Base-by-base conservation (phyloP, 1,284 basidiomycete genomes). In the Ganoderma boninense region DNA sequence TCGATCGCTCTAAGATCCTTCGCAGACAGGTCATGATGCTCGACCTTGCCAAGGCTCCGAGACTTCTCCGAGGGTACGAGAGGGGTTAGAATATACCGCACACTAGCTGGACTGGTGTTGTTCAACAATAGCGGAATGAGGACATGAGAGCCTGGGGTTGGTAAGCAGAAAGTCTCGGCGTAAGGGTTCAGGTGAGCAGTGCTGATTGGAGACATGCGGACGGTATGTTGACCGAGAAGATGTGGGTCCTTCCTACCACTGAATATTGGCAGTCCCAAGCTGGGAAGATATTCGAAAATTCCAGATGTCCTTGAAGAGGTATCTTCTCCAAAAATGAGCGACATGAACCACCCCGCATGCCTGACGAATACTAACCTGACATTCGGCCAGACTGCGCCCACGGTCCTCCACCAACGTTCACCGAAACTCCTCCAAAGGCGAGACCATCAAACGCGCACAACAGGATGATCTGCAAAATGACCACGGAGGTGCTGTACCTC, bases 201-300 rank as follows among this genome's bases (percentile, higher is more conserved):
- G 78, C 94, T 92, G 72, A 95, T 94, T 23, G 95, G 95, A 3
- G 95, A 95, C 87, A 96, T 94, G 75, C 93, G 92, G 65, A 97
- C 92, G 2, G 95, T 97, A 78, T 96, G 95, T 81, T 96, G 93
- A 29, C 95, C 95, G 44, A 92, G 87, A n/a, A 97, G 85, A 78
- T 96, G 93, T 1, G 84, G 62, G 68, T 83, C 82, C 62, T 74
- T 81, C 68, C 88, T 86, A 35, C 76, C 83, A 67, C 70, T 69
- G 42, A 90, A 71, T 14, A 88, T 74, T 43, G 86, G 86, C 62
- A 90, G 85, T 16, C 85, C 84, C 35, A 87, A 77, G 61, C 84
- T 81, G 16, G 84, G 81, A 40, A 92, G 72, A 67, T 85, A 77
- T 75, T 84, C 83, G 69, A 84, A 81, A 70, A 88, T 71, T 2